Conservation (phyloP, 768 basidiomycete species). For the Mrakia gelida region DNA sequence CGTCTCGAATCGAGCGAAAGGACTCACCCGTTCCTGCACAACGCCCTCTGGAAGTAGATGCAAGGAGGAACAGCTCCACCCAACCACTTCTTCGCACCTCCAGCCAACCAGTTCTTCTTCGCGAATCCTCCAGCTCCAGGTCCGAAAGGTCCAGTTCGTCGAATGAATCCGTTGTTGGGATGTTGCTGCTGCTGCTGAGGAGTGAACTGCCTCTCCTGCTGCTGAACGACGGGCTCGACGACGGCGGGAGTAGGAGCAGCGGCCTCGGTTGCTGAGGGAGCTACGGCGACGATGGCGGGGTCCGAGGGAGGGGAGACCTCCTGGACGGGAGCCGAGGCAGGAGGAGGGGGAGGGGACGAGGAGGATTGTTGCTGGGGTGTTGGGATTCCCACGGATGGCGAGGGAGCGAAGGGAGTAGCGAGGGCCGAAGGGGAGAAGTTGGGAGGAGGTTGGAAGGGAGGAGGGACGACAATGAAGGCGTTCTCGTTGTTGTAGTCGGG, state of each 20-base stretch:
- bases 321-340: not conserved
- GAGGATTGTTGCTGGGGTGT: conserved; percentile 23
- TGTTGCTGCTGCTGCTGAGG: conserved; percentile 15
- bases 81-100: conserved; percentile 22
- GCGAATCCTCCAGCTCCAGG: conserved; percentile 5
- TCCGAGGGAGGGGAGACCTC: conserved; percentile 13
- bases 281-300: conserved; percentile 27
- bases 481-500: conserved; percentile 34
- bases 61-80: conserved; percentile 29
- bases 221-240: conserved; percentile 16
- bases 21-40: conserved; percentile 28
- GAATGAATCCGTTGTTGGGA: not conserved
- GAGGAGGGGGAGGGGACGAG: conserved; percentile 18
- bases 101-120: conserved; percentile 25
- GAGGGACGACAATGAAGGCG: conserved; percentile 30
- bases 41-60: conserved; percentile 19
- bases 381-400: conserved; percentile 22
- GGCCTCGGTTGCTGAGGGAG: conserved; percentile 34
- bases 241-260: conserved; percentile 17
- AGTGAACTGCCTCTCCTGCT: conserved; percentile 10
- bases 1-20: not conserved
- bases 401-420: conserved; percentile 32
- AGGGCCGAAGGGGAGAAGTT: conserved; percentile 26
- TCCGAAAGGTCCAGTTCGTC: conserved; percentile 20
- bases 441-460: conserved; percentile 26